A percentile compares a stretch with the other conserved stretches of the same genome.
These are phyloP conservation scores for Marchantia polymorpha DNA, from an alignment of 225 moss, liverwort and hornwort species.

Conservation along the genomic window DNA sequence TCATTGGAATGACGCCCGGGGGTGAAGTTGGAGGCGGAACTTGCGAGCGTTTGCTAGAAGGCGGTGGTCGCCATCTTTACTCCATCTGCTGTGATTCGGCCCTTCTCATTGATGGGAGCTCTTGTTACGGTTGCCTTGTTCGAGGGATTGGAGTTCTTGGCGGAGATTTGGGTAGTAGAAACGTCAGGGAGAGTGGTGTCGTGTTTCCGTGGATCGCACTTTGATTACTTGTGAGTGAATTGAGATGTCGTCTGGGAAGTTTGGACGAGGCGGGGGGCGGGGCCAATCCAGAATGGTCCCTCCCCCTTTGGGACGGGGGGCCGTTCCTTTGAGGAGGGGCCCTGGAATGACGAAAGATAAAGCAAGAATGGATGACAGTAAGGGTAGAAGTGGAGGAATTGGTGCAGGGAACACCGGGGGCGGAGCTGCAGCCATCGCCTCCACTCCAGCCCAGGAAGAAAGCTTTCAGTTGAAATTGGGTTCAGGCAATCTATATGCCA, in stretches of 20 bases:
- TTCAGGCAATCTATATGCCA: conserved; percentile 58
- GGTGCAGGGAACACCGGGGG: conserved; percentile 31
- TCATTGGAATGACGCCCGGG: neutral
- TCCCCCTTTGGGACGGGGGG: conserved; percentile 62
- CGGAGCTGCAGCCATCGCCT: conserved; percentile 5
- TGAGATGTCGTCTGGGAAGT: conserved; percentile 37
- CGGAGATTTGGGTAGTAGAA: neutral
- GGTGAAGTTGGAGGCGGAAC: neutral
- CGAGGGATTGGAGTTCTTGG: conserved; percentile 15
- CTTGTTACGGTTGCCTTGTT: neutral
- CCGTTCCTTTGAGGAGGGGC: conserved; percentile 42
- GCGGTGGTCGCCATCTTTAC: no score
- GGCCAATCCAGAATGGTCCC: conserved; percentile 45
- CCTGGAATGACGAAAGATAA: conserved; percentile 43
- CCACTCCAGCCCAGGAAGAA: conserved; percentile 53
- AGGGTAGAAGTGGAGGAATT: conserved; percentile 33
- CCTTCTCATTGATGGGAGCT: neutral
- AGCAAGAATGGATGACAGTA: conserved; percentile 35
- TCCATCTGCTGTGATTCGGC: neutral
- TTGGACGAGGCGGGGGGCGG: conserved; percentile 49
- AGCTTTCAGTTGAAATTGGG: conserved; percentile 72
- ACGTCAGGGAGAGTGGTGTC: neutral
- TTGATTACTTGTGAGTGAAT: conserved; percentile 6
- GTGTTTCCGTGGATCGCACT: conserved; percentile 12
- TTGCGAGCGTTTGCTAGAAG: neutral